Evolutionary conservation across 2,329 filamentous ascomycete species (phyloP).

Genomic region (Paracorniculantispora psalliotae): DNA sequence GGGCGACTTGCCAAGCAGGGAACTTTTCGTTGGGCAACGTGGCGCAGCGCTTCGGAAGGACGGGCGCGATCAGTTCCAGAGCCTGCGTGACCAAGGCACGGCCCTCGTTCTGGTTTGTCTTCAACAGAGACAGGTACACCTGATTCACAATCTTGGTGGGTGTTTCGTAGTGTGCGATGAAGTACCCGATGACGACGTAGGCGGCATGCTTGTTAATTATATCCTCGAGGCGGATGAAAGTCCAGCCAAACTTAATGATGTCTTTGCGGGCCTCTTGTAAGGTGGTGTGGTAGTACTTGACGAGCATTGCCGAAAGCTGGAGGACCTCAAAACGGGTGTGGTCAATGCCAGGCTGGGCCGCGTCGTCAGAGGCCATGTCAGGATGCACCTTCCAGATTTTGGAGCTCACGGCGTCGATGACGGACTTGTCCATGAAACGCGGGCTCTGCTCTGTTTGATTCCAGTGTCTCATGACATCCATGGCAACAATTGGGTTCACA

Average conservation of each 20-base stretch:
- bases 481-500: constrained; percentile 92
- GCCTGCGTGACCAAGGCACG: constrained; percentile 89
- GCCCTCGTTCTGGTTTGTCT: constrained; percentile 93
- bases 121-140: constrained; percentile 85
- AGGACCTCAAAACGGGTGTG: constrained; percentile 94
- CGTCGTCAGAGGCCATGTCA: constrained; percentile 76
- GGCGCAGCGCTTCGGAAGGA: constrained; percentile 78
- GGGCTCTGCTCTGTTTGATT: constrained; percentile 54
- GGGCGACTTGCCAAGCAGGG: constrained; percentile 83
- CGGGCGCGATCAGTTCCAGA: constrained; percentile 89
- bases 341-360: constrained; percentile 79
- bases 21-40: constrained; percentile 63
- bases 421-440: constrained; percentile 74
- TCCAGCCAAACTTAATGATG: constrained; percentile 99
- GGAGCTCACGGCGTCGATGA: constrained; percentile 86
- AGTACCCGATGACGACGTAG: constrained; percentile 95
- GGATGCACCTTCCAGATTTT: constrained; percentile 92
- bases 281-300: constrained; percentile 88
- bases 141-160: constrained; percentile 93
- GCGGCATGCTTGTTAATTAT: constrained; percentile 98
- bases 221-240: constrained; percentile 95
- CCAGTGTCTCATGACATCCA: constrained; percentile 88
- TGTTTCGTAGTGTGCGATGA: constrained; percentile 95
- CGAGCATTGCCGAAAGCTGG: constrained; percentile 87
- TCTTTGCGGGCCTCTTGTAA: constrained; percentile 92